Conservation (phyloP, 805 yeast species). For the Monosporozyma siamensis region DNA sequence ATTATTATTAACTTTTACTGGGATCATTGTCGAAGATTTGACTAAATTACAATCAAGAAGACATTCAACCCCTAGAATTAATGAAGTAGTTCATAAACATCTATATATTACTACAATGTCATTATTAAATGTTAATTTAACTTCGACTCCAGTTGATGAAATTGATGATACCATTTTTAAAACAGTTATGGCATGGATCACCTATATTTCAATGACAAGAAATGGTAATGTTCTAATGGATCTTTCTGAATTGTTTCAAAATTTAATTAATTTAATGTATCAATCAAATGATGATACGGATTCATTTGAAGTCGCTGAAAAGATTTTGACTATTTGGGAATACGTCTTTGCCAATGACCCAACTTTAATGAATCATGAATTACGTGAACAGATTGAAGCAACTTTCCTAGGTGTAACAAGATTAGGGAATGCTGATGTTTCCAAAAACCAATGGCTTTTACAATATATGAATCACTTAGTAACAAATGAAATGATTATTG, state of each 20-base stretch:
- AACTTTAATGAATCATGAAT: slow-evolving; percentile 22
- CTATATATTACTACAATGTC: slow-evolving; percentile 28
- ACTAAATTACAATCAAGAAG: slow-evolving; percentile 24
- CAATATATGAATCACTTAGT: slow-evolving; percentile 29
- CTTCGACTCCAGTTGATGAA: slow-evolving; percentile 3
- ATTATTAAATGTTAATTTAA: slow-evolving; percentile 21
- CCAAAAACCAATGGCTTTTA: slow-evolving; percentile 27
- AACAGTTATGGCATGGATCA: slow-evolving; percentile 26
- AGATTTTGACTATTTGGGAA: slow-evolving; percentile 20
- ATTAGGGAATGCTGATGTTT: slow-evolving; percentile 13
- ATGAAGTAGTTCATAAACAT: slow-evolving; percentile 26
- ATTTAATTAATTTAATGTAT: slow-evolving; percentile 25
- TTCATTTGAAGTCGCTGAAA: slow-evolving; percentile 20
- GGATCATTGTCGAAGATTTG: slow-evolving; percentile 29
- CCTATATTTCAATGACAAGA: slow-evolving; percentile 25
- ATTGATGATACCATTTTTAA: slow-evolving; percentile 17
- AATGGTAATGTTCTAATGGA: slow-evolving; percentile 24
- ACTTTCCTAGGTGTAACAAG: slow-evolving; percentile 27
- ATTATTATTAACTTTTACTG: slow-evolving; percentile 22
- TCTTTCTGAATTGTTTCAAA: slow-evolving; percentile 22
- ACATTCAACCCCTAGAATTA: slow-evolving; percentile 21
- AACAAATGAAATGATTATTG: slow-evolving; percentile 23
- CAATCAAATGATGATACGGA: slow-evolving; percentile 18
- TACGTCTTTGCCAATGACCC: slow-evolving; percentile 26
- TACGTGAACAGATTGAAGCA: slow-evolving; percentile 24